phyloP scores from a whole-genome alignment of 768 basidiomycete species.

The Auricularia sp. region DNA sequence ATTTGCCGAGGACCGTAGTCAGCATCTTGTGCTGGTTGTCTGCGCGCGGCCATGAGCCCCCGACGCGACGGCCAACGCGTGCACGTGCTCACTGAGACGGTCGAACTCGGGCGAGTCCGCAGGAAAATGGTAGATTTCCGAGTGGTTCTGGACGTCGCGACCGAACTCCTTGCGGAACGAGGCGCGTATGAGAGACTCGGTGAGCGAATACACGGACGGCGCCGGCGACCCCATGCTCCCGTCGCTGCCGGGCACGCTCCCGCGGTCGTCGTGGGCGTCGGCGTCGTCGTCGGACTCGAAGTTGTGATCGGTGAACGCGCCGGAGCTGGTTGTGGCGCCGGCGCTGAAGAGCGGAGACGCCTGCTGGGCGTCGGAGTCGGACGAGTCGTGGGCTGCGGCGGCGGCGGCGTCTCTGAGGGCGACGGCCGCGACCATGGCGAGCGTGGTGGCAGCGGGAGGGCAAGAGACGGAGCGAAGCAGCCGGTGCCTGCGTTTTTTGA shows the following conservation, averaged over 20 bases:
- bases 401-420: neutral
- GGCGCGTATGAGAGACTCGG: slow-evolving; percentile 36
- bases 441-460: slow-evolving; percentile 7
- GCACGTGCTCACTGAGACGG: slow-evolving; percentile 44
- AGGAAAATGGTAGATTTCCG: slow-evolving; percentile 47
- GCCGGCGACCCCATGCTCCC: slow-evolving; percentile 36
- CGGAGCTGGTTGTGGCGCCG: neutral
- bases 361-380: neutral
- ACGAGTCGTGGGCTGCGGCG: slow-evolving; percentile 3
- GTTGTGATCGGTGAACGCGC: neutral
- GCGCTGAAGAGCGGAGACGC: neutral
- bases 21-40: slow-evolving; percentile 64
- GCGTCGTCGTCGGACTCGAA: slow-evolving; percentile 16
- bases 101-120: slow-evolving; percentile 52
- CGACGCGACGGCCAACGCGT: neutral
- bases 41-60: slow-evolving; percentile 19
- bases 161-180: slow-evolving; percentile 3
- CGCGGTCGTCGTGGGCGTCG: slow-evolving; percentile 36
- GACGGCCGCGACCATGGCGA: slow-evolving; percentile 2
- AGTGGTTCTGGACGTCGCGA: slow-evolving; percentile 53
- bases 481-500: slow-evolving; percentile 6
- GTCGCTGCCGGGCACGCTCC: slow-evolving; percentile 12
- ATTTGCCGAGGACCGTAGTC: slow-evolving; percentile 55
- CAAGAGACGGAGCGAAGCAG: slow-evolving; percentile 7
- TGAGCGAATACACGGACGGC: slow-evolving; percentile 61